Conservation (phyloP, 192 early-diverging fungal genomes). For the Coemansia sp. region DNA sequence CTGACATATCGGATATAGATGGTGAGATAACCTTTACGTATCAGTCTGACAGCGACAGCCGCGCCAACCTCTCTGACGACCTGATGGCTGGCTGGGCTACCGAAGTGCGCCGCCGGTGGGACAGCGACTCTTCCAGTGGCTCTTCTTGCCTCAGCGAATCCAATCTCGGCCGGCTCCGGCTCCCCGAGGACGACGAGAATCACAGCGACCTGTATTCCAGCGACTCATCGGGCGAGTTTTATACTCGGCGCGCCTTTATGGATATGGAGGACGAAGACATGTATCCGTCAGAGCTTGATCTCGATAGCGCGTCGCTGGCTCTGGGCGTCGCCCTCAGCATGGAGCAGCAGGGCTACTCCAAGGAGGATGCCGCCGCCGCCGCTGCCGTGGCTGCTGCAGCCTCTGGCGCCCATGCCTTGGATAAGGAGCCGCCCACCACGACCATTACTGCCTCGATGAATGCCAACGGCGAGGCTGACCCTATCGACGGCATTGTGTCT, state of each 20-base stretch:
- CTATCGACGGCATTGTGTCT: slow-evolving; percentile 57
- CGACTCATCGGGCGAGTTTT: slow-evolving; percentile 54
- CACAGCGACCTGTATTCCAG: slow-evolving; percentile 46
- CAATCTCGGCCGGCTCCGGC: slow-evolving; percentile 34
- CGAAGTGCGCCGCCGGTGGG: slow-evolving; percentile 34
- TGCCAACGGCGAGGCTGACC: slow-evolving; percentile 55
- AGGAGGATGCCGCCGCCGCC: slow-evolving; percentile 45
- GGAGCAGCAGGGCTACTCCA: slow-evolving; percentile 59
- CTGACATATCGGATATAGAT: slow-evolving; percentile 14
- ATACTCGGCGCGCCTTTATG: slow-evolving; percentile 42
- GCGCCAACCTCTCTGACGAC: slow-evolving; percentile 36
- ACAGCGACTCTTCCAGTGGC: slow-evolving; percentile 21
- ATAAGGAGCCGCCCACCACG: slow-evolving; percentile 30
- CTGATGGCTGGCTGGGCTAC: slow-evolving; percentile 47
- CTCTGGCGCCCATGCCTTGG: slow-evolving; percentile 16
- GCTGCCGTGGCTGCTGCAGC: slow-evolving; percentile 47
- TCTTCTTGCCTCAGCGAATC: slow-evolving; percentile 41
- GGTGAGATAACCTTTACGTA: slow-evolving; percentile 46
- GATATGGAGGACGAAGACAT: slow-evolving; percentile 22
- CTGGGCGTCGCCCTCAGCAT: slow-evolving; percentile 57
- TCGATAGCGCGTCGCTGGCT: slow-evolving; percentile 54
- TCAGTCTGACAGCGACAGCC: slow-evolving; percentile 17
- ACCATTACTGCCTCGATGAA: slow-evolving; percentile 57
- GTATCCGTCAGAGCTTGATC: slow-evolving; percentile 35
- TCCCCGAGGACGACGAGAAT: slow-evolving; percentile 36